These are phyloP conservation scores for Diatrype stigma DNA, from an alignment of 2,329 filamentous ascomycete species.

Conservation along the genomic window DNA sequence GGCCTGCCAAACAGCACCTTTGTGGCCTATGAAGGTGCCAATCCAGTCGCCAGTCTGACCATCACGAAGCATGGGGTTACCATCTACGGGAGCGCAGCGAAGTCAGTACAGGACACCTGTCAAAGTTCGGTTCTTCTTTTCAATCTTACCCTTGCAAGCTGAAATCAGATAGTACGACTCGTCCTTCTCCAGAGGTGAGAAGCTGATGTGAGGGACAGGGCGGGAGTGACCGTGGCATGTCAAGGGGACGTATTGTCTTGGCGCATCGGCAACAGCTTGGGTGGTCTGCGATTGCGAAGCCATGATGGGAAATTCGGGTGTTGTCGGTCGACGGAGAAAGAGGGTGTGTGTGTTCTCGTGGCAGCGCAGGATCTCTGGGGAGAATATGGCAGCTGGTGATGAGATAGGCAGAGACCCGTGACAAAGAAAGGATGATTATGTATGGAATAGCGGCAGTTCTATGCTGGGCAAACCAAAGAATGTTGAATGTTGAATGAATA, in stretches of 20 bases:
- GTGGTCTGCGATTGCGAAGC: conserved; percentile 4
- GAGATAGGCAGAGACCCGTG: no score
- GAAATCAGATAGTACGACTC: conserved; percentile 90
- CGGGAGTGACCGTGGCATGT: conserved; percentile 94
- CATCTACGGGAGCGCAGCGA: conserved; percentile 57
- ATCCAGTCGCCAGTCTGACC: conserved; percentile 97
- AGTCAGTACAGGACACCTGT: conserved; percentile 2
- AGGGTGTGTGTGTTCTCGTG: neutral
- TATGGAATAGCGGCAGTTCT: no score
- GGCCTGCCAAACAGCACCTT: conserved; percentile 96
- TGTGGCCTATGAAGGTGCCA: conserved; percentile 95
- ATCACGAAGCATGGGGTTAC: conserved; percentile 97
- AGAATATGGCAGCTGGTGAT: neutral
- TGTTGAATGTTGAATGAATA: no score
- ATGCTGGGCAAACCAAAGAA: no score
- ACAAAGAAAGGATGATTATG: no score
- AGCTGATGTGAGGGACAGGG: conserved; percentile 85
- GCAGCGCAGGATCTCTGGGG: neutral
- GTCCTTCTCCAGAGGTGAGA: conserved; percentile 78
- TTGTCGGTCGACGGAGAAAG: neutral
- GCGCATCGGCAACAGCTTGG: conserved; percentile 11
- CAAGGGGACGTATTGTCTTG: conserved; percentile 69
- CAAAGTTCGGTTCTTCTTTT: no score
- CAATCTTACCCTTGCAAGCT: conserved; percentile 81
- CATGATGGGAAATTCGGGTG: conserved; percentile 8